Conservation (phyloP, 768 basidiomycete genomes). For the Suillus placidus region DNA sequence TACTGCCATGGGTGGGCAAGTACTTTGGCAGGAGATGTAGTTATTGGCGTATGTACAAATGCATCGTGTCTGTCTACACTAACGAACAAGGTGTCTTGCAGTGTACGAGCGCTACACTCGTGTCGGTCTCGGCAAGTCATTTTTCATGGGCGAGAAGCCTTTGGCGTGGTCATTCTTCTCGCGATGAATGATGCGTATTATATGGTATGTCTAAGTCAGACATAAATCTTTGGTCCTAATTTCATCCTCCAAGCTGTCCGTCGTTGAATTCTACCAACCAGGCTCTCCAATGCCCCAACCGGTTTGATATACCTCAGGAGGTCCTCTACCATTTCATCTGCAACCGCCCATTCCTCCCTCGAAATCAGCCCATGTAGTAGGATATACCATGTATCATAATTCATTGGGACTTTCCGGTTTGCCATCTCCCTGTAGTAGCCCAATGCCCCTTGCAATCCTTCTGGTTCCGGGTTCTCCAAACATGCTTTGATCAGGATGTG, state of each 20-base stretch:
- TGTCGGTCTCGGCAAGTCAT: slow-evolving; percentile 62
- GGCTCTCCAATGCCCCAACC: slow-evolving; percentile 43
- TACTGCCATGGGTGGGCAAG: slow-evolving; percentile 86
- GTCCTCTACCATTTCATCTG: slow-evolving; percentile 59
- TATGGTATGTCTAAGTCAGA: slow-evolving; percentile 21
- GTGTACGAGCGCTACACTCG: slow-evolving; percentile 73
- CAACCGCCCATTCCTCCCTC: slow-evolving; percentile 62
- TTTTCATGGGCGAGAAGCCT: slow-evolving; percentile 53
- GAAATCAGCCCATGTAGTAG: slow-evolving; percentile 64
- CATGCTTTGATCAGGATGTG: slow-evolving; percentile 76
- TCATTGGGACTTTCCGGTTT: slow-evolving; percentile 46
- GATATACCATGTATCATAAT: slow-evolving; percentile 76
- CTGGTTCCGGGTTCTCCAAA: slow-evolving; percentile 51
- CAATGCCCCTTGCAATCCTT: slow-evolving; percentile 59
- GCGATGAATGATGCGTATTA: slow-evolving; percentile 16
- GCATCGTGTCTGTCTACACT: slow-evolving; percentile 16
- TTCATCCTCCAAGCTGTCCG: slow-evolving; percentile 36
- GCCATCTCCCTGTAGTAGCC: slow-evolving; percentile 65
- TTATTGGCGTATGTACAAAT: slow-evolving; percentile 71
- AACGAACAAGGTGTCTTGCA: slow-evolving; percentile 29
- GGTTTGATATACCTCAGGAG: slow-evolving; percentile 57
- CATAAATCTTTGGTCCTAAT: slow-evolving; percentile 33
- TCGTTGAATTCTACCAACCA: slow-evolving; percentile 54
- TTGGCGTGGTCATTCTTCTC: slow-evolving; percentile 19
- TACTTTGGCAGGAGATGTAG: slow-evolving; percentile 87